Conservation (phyloP, 2,329 filamentous ascomycete genomes). For the Pseudogymnoascus sp. region DNA sequence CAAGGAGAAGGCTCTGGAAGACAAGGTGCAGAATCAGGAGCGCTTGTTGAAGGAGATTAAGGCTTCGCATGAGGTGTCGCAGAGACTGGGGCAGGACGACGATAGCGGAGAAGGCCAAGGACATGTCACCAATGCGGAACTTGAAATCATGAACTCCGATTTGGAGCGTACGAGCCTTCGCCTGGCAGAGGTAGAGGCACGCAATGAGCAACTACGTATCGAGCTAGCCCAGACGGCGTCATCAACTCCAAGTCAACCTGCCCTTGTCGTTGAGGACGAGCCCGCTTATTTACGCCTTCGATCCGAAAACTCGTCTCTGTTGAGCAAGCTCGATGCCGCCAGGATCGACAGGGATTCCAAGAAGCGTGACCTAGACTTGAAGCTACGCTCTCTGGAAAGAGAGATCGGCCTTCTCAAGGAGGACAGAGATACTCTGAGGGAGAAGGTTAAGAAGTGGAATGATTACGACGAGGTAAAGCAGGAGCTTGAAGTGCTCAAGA, state of each 20-base stretch:
- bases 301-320: constrained; percentile 85
- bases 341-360: constrained; percentile 77
- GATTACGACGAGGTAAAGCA: constrained; percentile 97
- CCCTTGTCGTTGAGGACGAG: constrained; percentile 71
- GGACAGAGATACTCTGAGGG: constrained; percentile 71
- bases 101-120: constrained; percentile 50
- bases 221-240: constrained; percentile 87
- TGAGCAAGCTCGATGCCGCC: constrained; percentile 78
- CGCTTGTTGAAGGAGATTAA: constrained; percentile 88
- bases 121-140: constrained; percentile 74
- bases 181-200: constrained; percentile 81
- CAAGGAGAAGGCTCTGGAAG: constrained; percentile 83
- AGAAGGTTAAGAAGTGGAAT: constrained; percentile 77
- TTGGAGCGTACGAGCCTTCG: constrained; percentile 81
- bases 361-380: constrained; percentile 67
- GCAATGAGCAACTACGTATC: constrained; percentile 86
- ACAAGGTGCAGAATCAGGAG: constrained; percentile 92
- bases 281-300: constrained; percentile 79
- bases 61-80: constrained; percentile 92
- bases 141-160: constrained; percentile 89
- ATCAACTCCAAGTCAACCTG: constrained; percentile 52
- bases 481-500: constrained; percentile 92
- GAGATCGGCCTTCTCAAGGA: constrained; percentile 66
- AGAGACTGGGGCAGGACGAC: constrained; percentile 70
- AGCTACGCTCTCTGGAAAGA: constrained; percentile 69